phyloP scores from a whole-genome alignment of 495 filamentous ascomycete genomes.

The Neurospora sp. region DNA sequence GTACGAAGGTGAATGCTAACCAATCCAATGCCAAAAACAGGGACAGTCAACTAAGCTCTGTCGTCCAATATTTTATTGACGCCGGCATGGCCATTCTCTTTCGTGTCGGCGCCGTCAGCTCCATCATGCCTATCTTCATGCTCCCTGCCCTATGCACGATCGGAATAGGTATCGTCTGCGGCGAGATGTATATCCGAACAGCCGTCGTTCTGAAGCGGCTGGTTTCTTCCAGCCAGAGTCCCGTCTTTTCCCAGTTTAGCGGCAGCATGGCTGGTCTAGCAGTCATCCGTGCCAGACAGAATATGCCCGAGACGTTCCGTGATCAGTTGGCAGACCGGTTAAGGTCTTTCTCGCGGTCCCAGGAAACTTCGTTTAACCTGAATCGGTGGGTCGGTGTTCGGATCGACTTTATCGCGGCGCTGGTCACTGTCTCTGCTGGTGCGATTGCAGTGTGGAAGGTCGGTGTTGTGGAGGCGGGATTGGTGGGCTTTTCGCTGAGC shows the following conservation, averaged over 20 bases:
- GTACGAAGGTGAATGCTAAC: background rate
- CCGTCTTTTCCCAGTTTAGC: conserved; percentile 41
- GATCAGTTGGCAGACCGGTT: conserved; percentile 33
- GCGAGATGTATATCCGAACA: conserved; percentile 41
- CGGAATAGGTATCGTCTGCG: conserved; percentile 30
- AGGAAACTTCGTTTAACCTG: conserved; percentile 38
- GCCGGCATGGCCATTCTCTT: conserved; percentile 28
- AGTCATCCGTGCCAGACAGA: conserved; percentile 36
- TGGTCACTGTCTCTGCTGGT: conserved; percentile 35
- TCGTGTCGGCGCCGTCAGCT: conserved; percentile 35
- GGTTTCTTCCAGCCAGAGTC: conserved; percentile 35
- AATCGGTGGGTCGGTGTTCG: conserved; percentile 43
- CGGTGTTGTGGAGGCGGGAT: conserved; percentile 31
- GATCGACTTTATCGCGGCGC: conserved; percentile 37
- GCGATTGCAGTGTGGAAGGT: conserved; percentile 35
- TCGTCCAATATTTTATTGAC: conserved; percentile 32
- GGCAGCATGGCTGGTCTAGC: conserved; percentile 38
- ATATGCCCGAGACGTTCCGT: conserved; percentile 36
- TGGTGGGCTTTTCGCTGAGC: conserved; percentile 40
- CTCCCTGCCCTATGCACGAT: conserved; percentile 34
- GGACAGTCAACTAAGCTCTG: conserved; percentile 25
- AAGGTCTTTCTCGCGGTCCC: conserved; percentile 26
- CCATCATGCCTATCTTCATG: conserved; percentile 41
- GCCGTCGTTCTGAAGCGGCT: conserved; percentile 36
- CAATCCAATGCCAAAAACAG: background rate